These are phyloP conservation scores for Elymus sibiricus DNA, from an alignment of 176 grass and related monocot genomes.

Conservation along the genomic window DNA sequence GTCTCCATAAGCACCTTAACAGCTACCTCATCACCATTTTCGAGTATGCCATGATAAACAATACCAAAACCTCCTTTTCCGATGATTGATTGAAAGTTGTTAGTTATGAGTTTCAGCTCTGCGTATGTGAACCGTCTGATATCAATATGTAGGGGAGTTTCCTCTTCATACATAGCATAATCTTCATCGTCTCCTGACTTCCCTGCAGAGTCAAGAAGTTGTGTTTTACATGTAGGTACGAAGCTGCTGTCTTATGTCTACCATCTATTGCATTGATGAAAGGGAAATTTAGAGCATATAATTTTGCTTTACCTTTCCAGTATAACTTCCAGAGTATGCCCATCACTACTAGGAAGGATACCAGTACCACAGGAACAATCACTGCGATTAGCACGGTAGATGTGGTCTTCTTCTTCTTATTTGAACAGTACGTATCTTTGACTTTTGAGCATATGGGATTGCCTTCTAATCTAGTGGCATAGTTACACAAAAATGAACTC, in stretches of 20 bases:
- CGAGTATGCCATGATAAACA: constrained; percentile 40
- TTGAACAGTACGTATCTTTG: not conserved
- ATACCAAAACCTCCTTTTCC: constrained; percentile 49
- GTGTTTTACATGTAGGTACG: not conserved
- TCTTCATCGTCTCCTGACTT: constrained; percentile 12
- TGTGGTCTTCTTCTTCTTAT: not conserved
- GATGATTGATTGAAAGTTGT: constrained; percentile 25
- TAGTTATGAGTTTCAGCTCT: constrained; percentile 34
- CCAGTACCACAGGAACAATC: constrained; percentile 14
- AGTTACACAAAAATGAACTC: not conserved
- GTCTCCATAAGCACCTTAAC: constrained; percentile 35
- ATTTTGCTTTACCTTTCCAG: constrained; percentile 18
- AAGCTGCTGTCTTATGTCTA: not conserved
- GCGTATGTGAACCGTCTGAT: constrained; percentile 35
- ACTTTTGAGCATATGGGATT: constrained; percentile 18
- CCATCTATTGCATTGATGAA: not conserved
- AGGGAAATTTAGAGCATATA: not conserved
- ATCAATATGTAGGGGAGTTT: constrained; percentile 25
- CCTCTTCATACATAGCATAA: constrained; percentile 36
- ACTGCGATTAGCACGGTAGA: not conserved
- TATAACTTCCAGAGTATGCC: not conserved
- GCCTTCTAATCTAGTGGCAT: constrained; percentile 4
- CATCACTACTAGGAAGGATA: not conserved
- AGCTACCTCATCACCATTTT: constrained; percentile 38
- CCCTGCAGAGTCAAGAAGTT: not conserved